phyloP scores from a whole-genome alignment of 331 rosid species.

The Prunus yedoensis region DNA sequence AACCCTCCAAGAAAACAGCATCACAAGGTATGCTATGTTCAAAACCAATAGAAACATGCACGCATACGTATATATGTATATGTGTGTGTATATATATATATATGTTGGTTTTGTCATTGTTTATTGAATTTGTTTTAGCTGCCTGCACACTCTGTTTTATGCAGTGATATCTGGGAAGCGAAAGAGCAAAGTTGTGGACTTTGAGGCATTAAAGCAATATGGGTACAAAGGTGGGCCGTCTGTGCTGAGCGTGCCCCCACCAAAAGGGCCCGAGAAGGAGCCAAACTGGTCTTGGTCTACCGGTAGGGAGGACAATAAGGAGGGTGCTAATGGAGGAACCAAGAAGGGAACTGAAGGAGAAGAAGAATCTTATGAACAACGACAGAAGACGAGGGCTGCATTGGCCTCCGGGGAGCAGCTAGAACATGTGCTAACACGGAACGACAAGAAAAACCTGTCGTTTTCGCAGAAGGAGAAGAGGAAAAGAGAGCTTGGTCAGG shows the following conservation, averaged over 20 bases:
- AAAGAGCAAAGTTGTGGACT: conserved; percentile 57
- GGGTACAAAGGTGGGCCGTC: conserved; percentile 96
- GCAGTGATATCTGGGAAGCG: conserved; percentile 64
- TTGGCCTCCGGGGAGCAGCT: conserved; percentile 71
- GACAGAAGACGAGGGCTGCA: conserved; percentile 86
- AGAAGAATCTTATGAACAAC: conserved; percentile 63
- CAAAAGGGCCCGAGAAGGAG: conserved; percentile 46
- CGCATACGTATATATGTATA: too few relatives aligned
- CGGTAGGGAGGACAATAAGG: conserved; percentile 58
- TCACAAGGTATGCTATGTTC: conserved; percentile 19
- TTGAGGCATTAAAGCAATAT: conserved; percentile 62
- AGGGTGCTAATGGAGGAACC: conserved; percentile 14
- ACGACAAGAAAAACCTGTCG: conserved; percentile 65
- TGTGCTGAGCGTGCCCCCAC: conserved; percentile 68
- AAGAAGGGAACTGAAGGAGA: not conserved
- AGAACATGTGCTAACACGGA: conserved; percentile 47
- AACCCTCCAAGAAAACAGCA: conserved; percentile 22
- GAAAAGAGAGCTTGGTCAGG: conserved; percentile 94
- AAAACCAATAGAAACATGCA: not conserved
- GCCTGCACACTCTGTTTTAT: not conserved
- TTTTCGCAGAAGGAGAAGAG: conserved; percentile 95
- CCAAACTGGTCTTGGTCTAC: conserved; percentile 85
- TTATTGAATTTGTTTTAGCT: conserved; percentile 1
- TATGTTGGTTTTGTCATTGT: not conserved
- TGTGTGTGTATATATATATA: too few relatives aligned